A percentile compares a stretch with the other conserved stretches of the same genome.
phyloP scores from a whole-genome alignment of 345 rosid genomes.

The Euphorbia lathyris region DNA sequence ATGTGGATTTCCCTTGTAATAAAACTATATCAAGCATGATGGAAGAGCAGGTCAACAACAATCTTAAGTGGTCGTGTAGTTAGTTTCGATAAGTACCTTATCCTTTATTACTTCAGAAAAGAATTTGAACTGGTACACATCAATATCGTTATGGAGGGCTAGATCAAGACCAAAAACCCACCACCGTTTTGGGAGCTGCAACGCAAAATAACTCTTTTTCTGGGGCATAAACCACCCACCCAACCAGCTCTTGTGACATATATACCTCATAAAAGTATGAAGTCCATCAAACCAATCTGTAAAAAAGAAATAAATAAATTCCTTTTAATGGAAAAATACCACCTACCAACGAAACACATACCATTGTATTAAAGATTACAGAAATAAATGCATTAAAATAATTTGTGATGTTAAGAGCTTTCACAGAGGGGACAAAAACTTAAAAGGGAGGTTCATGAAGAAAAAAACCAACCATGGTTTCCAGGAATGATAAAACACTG shows the following conservation, averaged over 20 bases:
- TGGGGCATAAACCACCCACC: conserved; percentile 99
- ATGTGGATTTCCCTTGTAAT: not conserved
- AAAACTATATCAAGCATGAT: not conserved
- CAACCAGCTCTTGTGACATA: conserved; percentile 98
- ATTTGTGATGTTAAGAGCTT: not conserved
- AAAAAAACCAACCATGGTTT: conserved; percentile 77
- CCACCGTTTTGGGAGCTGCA: conserved; percentile 92
- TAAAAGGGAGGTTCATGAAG: conserved; percentile 14
- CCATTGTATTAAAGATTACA: not conserved
- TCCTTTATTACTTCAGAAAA: conserved; percentile 70
- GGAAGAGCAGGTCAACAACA: not conserved
- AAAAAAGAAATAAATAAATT: conserved; percentile 7
- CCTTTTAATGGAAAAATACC: conserved; percentile 2
- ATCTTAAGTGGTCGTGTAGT: not conserved
- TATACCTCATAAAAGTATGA: conserved; percentile 95
- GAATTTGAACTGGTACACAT: conserved; percentile 96
- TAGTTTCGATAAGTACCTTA: conserved; percentile 49
- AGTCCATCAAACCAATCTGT: conserved; percentile 99
- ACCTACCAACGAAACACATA: not conserved
- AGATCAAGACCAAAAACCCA: conserved; percentile 99
- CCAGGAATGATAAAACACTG: conserved; percentile 95
- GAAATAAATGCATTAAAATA: not conserved
- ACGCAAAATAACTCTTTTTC: conserved; percentile 94
- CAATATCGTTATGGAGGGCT: conserved; percentile 97
- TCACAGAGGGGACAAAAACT: not conserved